Evolutionary conservation across 2,329 filamentous ascomycete genomes (phyloP), one percentile per base, ranked within the genome.

Genomic region (Trichophyton verrucosum): DNA sequence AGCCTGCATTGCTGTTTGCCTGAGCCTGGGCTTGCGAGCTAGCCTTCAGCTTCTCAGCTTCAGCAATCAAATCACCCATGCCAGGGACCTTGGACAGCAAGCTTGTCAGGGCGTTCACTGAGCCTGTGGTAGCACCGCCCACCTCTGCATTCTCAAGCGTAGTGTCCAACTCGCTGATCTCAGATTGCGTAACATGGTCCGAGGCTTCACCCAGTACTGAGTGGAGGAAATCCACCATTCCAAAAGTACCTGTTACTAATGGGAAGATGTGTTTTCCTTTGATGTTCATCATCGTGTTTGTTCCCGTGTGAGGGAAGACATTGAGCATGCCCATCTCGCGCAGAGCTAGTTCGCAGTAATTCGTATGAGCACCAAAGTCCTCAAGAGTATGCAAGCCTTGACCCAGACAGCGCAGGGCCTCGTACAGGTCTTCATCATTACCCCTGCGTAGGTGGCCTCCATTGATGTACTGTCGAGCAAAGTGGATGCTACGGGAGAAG

Each of bases 161-260:
- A 64, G 86, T 75, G 65, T 94, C 86, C 68, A 92, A 84, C 72
- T 92, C 86, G 61, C 91, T 88, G 40, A 94, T 85, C 71, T 92
- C 88, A 15, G 88, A 89, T 71, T 94, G 89, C 1, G 88, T 88
- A 69, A 94, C 89, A 70, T 91, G 87, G 69, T 94, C 89, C 9
- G 83, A 89, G 36, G 88, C 88, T 71, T 92, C 89, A 61, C 87
- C 81, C 24, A 83, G 74, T 2, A 89, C 88, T 1, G 87, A 91
- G 72, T 94, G 89, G 65, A 92, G 77, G 71, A 94, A 94, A 71
- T 92, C 89, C 2, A 92, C 88, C 65, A 84, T 88, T 46, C 89
- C 89, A 73, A 94, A 94, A 0, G 79, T 80, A 33, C 78, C 78
- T 27, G 88, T 92, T 22, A 90, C 85, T 1, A 92, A 76, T 3